Base-by-base conservation (phyloP, 176 grass and related monocot genomes). In the Ensete glaucum region DNA sequence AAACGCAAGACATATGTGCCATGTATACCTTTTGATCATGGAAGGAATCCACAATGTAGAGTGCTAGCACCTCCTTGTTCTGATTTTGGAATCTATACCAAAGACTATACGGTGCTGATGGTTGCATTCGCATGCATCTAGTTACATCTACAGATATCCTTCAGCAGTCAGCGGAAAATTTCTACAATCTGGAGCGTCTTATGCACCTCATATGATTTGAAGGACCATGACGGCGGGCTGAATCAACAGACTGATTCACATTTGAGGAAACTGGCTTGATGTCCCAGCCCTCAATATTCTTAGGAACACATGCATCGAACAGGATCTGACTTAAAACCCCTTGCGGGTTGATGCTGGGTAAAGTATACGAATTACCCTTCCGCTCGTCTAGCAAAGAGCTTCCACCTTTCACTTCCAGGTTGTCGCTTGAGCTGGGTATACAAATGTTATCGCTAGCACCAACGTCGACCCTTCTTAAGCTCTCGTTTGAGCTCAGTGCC, bases 221-320 rank as follows among this genome's bases (percentile, higher is more conserved):
- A 1, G 96, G 86, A 25, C 86, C 82, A 22, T 82, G 84, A 54
- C 86, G 86, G n/a, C 76, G 34, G 0, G 78, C 68, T 76, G 86
- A 85, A 76, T 78, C 57, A 2, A 89, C 64, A 22, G 73, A 73
- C 71, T 82, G 81, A 0, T 83, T 83, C 56, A 85, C 86, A 29
- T 99, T 91, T 15, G 84, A 81, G 29, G 91, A 90, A 19, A 64
- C 82, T 9, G 88, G 88, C 80, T 95, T 94, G 68, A 99, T 95
- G 67, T 95, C 96, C 91, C 96, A 99, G 55, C 88, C 96, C 85
- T 99, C 96, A 2, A 99, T 75, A 75, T 91, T 94, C 74, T 86
- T 91, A 1, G 96, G 91, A 75, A 95, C 85, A 70, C 88, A 99
- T 48, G 89, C 96, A 79, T 99, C 96, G 58, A 84, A 88, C 49